Evolutionary conservation across 1,284 basidiomycete genomes (phyloP), one percentile per base, ranked within the genome.

Genomic region (Ganoderma leucocontextum): DNA sequence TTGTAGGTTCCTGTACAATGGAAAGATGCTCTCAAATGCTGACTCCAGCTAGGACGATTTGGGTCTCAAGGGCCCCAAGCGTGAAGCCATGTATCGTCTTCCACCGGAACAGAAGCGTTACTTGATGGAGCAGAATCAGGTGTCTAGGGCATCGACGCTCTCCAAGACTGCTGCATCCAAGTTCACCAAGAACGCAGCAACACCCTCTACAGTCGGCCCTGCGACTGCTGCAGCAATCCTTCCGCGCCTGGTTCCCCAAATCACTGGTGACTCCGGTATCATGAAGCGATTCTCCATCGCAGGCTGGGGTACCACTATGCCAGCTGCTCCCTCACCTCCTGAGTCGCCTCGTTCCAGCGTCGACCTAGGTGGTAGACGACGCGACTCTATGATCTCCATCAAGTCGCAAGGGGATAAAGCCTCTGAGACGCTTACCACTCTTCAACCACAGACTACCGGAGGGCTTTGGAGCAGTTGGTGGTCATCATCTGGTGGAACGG

Each of bases 391-490:
- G 25, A 68, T 55, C 60, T 72, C 75, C 70, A 63, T 66, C 25
- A 75, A 72, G 62, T 60, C 69, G 66, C 73, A 63, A 7, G 76
- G 77, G 13, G 79, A 81, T 63, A 83, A 78, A 59, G 55, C 60
- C 5, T 29, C 58, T 3, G 74, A 77, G 7, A 52, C 64, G 13
- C 49, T 66, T 25, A 70, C 75, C 17, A 76, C 81, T 2, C 65
- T 95, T 5, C 88, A 90, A 63, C 84, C 88, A 19, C 93, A 95
- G 75, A 83, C 75, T 13, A 94, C 93, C 0, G 93, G 94, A 19
- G 86, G 92, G 15, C 79, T 92, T 36, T 95, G 92, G 89, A 86
- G 86, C 67, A 89, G 85, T 73, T 94, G 89, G 90, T 93, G 89
- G 89, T 73, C 83, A 19, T 88, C 86, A 38, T 86, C 90, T n/a